A percentile compares a stretch with the other conserved stretches of the same genome.
Evolutionary conservation across 768 basidiomycete genomes (phyloP).

Genomic region (Mycena rosella): DNA sequence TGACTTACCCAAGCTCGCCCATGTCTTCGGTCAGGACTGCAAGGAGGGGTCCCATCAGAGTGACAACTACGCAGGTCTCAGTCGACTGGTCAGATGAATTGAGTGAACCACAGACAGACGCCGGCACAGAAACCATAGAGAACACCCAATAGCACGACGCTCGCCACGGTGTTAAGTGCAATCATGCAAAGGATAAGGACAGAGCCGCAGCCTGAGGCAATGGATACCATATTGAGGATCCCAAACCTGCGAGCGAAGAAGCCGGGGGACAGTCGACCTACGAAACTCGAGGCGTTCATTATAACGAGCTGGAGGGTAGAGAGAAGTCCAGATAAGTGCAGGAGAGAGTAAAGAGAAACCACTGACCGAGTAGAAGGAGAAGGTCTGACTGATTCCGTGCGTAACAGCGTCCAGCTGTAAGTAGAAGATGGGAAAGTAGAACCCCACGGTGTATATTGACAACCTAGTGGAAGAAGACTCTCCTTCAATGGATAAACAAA

Average conservation of each 20-base stretch:
- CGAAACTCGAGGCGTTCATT: conserved; percentile 50
- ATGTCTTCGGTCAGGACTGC: neutral
- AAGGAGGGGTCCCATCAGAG: neutral
- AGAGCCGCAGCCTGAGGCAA: too few species aligned
- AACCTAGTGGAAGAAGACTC: conserved; percentile 49
- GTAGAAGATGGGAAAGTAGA: conserved; percentile 68
- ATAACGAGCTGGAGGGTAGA: conserved; percentile 52
- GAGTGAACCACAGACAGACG: too few species aligned
- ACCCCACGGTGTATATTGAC: conserved; percentile 49
- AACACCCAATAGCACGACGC: too few species aligned
- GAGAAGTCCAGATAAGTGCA: neutral
- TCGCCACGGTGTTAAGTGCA: too few species aligned
- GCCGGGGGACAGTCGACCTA: conserved; percentile 53
- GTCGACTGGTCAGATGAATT: too few species aligned
- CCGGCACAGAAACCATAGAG: too few species aligned
- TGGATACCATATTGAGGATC: too few species aligned
- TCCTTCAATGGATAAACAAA: neutral
- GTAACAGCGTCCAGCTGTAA: conserved; percentile 64
- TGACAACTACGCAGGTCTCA: neutral
- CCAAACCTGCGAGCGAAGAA: conserved; percentile 21
- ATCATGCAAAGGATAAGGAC: too few species aligned
- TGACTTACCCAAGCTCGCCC: conserved; percentile 24
- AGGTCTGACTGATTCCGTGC: conserved; percentile 56
- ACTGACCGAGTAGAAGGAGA: conserved; percentile 69
- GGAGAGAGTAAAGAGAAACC: conserved; percentile 1